Conservation (phyloP, 2,329 filamentous ascomycete genomes). For the Alternaria sp. region DNA sequence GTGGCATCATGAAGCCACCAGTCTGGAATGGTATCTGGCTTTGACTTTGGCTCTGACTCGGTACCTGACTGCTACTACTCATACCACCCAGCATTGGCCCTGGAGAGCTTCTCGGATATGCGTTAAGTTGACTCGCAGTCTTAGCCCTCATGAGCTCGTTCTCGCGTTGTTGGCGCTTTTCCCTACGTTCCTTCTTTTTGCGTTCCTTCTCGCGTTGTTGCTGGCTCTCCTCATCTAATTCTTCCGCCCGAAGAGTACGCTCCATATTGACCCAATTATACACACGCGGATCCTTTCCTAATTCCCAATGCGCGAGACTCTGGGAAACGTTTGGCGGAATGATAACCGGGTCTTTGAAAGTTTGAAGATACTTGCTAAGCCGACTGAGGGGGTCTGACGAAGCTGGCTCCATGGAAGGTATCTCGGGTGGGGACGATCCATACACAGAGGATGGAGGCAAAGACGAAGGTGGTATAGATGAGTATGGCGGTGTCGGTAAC, state of each 20-base stretch:
- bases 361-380: conserved; percentile 46
- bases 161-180: conserved; percentile 51
- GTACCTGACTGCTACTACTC: conserved; percentile 34
- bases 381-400: conserved; percentile 32
- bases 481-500: conserved; percentile 21
- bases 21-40: conserved; percentile 6
- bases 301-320: conserved; percentile 52
- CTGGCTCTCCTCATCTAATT: conserved; percentile 43
- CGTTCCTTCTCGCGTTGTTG: conserved; percentile 47
- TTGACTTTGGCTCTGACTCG: conserved; percentile 13
- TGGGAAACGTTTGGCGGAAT: conserved; percentile 43
- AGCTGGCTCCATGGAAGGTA: background rate
- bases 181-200: conserved; percentile 49
- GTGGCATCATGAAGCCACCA: conserved; percentile 11
- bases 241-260: conserved; percentile 31
- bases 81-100: conserved; percentile 28
- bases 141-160: conserved; percentile 32
- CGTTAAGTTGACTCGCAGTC: conserved; percentile 26
- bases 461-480: conserved; percentile 23
- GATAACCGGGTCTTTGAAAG: conserved; percentile 12
- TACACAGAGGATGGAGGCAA: conserved; percentile 6
- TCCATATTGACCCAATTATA: conserved; percentile 52
- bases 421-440: conserved; percentile 12
- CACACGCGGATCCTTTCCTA: conserved; percentile 43
- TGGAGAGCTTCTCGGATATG: conserved; percentile 34